Evolutionary conservation across 768 basidiomycete species (phyloP).

Genomic region (Grammothele lineata): DNA sequence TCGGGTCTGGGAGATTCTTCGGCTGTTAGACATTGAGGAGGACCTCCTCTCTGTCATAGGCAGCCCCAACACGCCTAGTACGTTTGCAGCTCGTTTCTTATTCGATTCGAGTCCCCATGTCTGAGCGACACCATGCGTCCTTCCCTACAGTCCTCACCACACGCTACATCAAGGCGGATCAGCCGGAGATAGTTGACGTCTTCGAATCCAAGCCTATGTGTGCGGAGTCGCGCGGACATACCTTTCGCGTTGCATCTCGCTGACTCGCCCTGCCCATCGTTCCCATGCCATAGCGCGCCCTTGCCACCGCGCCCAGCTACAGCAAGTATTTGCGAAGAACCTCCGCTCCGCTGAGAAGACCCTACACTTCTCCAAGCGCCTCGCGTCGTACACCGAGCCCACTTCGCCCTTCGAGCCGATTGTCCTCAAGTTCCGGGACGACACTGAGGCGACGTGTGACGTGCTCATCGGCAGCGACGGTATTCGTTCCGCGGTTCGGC

Average conservation of each 20-base stretch:
- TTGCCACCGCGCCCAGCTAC: conserved; percentile 37
- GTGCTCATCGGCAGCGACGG: conserved; percentile 42
- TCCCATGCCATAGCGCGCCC: not conserved
- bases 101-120: not conserved
- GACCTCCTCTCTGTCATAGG: conserved; percentile 24
- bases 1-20: conserved; percentile 40
- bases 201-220: not conserved
- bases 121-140: not conserved
- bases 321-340: conserved; percentile 28
- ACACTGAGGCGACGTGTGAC: conserved; percentile 32
- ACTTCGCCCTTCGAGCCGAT: conserved; percentile 10
- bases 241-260: too few species aligned
- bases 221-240: too few species aligned
- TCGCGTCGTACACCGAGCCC: conserved; percentile 8
- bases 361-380: conserved; percentile 28
- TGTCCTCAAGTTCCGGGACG: conserved; percentile 34
- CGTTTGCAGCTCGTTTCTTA: not conserved
- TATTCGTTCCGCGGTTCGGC: conserved; percentile 33
- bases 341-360: conserved; percentile 10
- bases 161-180: not conserved
- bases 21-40: conserved; percentile 35
- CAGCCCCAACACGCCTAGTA: not conserved
- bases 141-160: too few species aligned
- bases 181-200: not conserved
- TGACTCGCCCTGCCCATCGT: not conserved